Conservation (phyloP, 331 rosid species). For the Stylosanthes scabra region DNA sequence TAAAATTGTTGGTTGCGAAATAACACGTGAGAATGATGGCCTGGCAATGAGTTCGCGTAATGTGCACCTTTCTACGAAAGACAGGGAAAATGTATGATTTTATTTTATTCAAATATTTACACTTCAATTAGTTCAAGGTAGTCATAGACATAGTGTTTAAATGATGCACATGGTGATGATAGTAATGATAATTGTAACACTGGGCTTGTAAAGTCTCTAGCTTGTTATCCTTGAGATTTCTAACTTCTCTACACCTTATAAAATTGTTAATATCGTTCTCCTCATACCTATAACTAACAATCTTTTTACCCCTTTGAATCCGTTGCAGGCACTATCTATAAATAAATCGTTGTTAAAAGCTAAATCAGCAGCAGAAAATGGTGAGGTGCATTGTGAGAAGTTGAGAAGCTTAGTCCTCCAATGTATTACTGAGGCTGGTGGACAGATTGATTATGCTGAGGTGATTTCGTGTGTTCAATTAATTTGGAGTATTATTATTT, state of each 20-base stretch:
- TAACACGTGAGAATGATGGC: conserved; percentile 77
- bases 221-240: conserved; percentile 23
- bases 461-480: conserved; percentile 43
- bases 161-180: too few relatives aligned
- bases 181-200: too few relatives aligned
- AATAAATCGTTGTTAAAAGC: conserved; percentile 73
- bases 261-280: conserved; percentile 11
- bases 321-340: conserved; percentile 76
- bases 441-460: conserved; percentile 90
- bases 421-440: conserved; percentile 71
- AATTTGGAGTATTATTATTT: conserved; percentile 16
- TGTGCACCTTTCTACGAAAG: conserved; percentile 76
- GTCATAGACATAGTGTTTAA: too few relatives aligned
- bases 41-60: conserved; percentile 96
- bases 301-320: conserved; percentile 4
- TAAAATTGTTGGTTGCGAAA: conserved; percentile 70
- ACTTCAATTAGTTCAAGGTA: too few relatives aligned
- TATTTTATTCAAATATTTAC: conserved; percentile 7
- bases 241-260: conserved; percentile 5
- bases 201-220: too few relatives aligned
- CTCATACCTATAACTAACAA: not conserved
- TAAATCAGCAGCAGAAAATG: conserved; percentile 65
- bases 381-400: conserved; percentile 57
- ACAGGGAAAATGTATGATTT: conserved; percentile 69
- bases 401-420: conserved; percentile 55